Percentiles rank a stretch among this genome's conserved stretches.
phyloP scores from a whole-genome alignment of 176 grass and related monocot species.

The Rhynchospora pubera region DNA sequence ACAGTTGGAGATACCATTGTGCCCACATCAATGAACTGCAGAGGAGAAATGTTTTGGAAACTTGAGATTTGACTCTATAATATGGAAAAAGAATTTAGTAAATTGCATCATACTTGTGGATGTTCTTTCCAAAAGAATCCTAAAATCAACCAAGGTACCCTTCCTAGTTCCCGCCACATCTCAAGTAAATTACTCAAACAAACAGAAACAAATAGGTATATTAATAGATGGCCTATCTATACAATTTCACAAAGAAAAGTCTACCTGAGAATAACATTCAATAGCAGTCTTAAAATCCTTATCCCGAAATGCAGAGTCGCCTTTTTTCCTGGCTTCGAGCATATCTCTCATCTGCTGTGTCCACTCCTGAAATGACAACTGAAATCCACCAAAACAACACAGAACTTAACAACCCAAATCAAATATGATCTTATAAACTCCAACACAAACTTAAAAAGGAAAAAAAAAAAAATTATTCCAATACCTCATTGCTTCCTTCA shows the following conservation, averaged over 20 bases:
- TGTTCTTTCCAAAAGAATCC: neutral
- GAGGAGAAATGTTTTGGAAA: neutral
- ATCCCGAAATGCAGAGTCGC: slow-evolving; percentile 88
- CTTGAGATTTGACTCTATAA: neutral
- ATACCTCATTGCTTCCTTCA: slow-evolving; percentile 91
- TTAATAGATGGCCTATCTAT: neutral
- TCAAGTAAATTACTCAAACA: neutral
- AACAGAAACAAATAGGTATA: neutral
- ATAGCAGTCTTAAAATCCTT: slow-evolving; percentile 96
- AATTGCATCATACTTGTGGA: neutral
- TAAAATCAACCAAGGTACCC: neutral
- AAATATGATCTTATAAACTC: neutral
- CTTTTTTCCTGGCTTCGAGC: slow-evolving; percentile 77
- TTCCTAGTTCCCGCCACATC: neutral
- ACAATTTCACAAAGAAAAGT: neutral
- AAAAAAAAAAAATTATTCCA: neutral
- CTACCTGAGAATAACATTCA: slow-evolving; percentile 81
- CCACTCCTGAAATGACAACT: slow-evolving; percentile 99
- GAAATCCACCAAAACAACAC: slow-evolving; percentile 16
- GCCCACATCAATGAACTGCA: slow-evolving; percentile 88
- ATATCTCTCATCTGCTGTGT: slow-evolving; percentile 99
- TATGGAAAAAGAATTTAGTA: neutral
- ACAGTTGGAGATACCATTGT: slow-evolving; percentile 90
- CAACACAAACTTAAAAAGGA: neutral
- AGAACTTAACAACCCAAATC: neutral